Base-by-base conservation (phyloP, 495 filamentous ascomycete species). In the Chaetomium tenue region DNA sequence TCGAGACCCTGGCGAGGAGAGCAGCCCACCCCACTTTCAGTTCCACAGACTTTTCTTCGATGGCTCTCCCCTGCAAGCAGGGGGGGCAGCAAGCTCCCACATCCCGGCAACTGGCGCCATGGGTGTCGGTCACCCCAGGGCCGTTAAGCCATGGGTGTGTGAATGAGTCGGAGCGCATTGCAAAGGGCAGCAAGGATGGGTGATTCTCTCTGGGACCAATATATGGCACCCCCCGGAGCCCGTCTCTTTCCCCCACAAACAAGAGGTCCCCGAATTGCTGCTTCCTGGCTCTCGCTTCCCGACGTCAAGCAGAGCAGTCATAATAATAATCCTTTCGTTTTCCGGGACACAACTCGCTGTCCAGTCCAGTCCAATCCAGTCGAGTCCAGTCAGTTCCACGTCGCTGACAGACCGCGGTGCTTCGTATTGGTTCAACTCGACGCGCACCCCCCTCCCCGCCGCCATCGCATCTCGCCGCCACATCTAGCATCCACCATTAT, bases 21-120 rank as follows among this genome's bases (percentile, higher is more conserved):
- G 16, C 42, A 25, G 20, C 44, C 15, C 50, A 58, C 57, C 61
- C 66, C 61, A 64, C 66, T 33, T 52, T 30, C 56, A 57, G 60
- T 26, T 33, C 65, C 58, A 48, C 59, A 66, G 59, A 61, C 39
- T 67, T 57, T 66, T 67, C 55, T 63, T 67, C 59, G 57, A 63
- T 47, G 15, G 37, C 47, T 23, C 18, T 9, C 60, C 61, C 65
- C 51, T 61, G 56, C 28, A 20, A 7, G 2, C 60, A 42, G 60
- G 56, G 53, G 53, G 61, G 23, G 23, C 33, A 47, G 16, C 51
- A 61, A 57, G 57, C 61, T 51, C 61, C 61, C 57, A 58, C 48
- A 68, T 50, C 66, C 66, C 58, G 52, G 66, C 46, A 25, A 8
- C 15, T 64, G 66, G 61, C 53, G 11, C 33, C 33, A 37, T 37